Base-by-base conservation (phyloP, 129 eudicot genomes). In the Chrysanthemum lavandulifolium region DNA sequence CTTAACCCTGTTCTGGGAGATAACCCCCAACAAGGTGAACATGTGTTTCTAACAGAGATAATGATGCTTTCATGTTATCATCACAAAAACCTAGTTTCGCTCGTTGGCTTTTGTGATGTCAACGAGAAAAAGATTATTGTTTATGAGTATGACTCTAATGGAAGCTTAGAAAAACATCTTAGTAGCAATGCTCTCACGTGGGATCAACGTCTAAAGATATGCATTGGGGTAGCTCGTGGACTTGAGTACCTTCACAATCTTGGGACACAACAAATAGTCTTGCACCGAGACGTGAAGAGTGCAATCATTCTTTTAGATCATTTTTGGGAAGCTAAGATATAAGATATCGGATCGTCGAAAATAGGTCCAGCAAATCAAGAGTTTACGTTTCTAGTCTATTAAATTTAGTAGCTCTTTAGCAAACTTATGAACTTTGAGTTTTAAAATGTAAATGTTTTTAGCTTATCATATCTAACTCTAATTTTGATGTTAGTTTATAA, bases 1-100 rank as follows among this genome's bases (percentile, higher is more conserved):
- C n/a, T n/a, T n/a, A n/a, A n/a, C n/a, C n/a, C n/a, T n/a, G n/a
- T n/a, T n/a, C n/a, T n/a, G n/a, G n/a, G n/a, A n/a, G n/a, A n/a
- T n/a, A n/a, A n/a, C n/a, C n/a, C n/a, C n/a, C n/a, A n/a, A 16
- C 75, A 71, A 57, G 66, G 75, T 19, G 75, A 71, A 3, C 75
- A 57, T 11, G 66, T 36, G 66, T 71, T 71, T 19, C 53, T 57
- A 36, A 71, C 55, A 6, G 67, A 57, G 23, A 58, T 71, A 43
- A 72, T 72, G 76, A 21, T 72, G 76, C 63, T 43, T 13, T 58
- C 67, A 3, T 40, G 67, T 72, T 72, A 72, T 27, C 58, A 6
- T 55, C 67, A 72, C 76, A 23, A 72, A 21, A 58, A 72, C 76
- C 67, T 72, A 0, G 55, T 58, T 36, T 71, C 67, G 57, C 45